Evolutionary conservation across 192 early-diverging fungal genomes (phyloP).

Genomic region (Coemansia sp.): DNA sequence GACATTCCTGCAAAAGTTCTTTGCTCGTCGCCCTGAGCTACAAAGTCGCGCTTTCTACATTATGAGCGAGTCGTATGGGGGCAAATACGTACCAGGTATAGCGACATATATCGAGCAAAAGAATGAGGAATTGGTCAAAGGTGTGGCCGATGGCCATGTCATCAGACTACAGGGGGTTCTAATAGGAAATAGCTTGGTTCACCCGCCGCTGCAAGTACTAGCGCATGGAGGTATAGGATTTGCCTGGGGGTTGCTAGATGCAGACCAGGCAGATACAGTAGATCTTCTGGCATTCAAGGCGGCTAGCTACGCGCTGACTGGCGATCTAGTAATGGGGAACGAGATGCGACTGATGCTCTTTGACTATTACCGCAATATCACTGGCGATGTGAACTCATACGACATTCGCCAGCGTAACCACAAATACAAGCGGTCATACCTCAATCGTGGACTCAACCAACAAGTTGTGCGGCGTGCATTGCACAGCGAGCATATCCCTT

Average conservation of each 20-base stretch:
- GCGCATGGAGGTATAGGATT: slow-evolving; percentile 46
- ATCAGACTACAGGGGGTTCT: slow-evolving; percentile 60
- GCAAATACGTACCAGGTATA: slow-evolving; percentile 73
- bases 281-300: slow-evolving; percentile 53
- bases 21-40: slow-evolving; percentile 63
- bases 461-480: slow-evolving; percentile 57
- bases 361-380: slow-evolving; percentile 63
- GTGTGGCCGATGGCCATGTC: background rate
- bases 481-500: slow-evolving; percentile 56
- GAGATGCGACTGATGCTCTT: slow-evolving; percentile 58
- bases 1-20: slow-evolving; percentile 71
- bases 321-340: slow-evolving; percentile 56
- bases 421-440: slow-evolving; percentile 61
- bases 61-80: slow-evolving; percentile 65
- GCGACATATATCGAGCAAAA: slow-evolving; percentile 61
- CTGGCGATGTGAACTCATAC: slow-evolving; percentile 74
- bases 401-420: slow-evolving; percentile 68
- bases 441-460: slow-evolving; percentile 63
- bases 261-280: slow-evolving; percentile 35
- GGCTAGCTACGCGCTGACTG: slow-evolving; percentile 31
- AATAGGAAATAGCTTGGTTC: slow-evolving; percentile 54
- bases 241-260: slow-evolving; percentile 42
- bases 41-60: slow-evolving; percentile 61
- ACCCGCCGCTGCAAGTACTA: slow-evolving; percentile 49
- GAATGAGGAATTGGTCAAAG: slow-evolving; percentile 48